A percentile compares a stretch with the other conserved stretches of the same genome.
phyloP scores from a whole-genome alignment of 345 rosid genomes.

The Eucalyptus coolabah region DNA sequence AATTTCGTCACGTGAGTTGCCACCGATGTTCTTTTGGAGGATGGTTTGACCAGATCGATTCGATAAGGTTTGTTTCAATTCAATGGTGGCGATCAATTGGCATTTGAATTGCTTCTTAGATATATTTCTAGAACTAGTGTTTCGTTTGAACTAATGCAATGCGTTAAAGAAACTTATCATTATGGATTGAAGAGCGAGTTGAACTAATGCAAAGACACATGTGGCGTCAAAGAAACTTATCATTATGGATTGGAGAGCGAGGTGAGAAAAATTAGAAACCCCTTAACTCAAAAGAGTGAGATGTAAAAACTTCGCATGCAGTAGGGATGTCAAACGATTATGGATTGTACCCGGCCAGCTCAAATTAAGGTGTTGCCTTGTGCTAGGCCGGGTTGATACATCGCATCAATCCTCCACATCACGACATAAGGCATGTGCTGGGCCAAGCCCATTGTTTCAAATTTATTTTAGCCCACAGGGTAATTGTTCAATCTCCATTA shows the following conservation, averaged over 20 bases:
- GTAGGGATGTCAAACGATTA: not conserved
- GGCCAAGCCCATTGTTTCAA: not conserved
- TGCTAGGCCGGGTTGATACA: not conserved
- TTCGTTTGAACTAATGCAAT: not conserved
- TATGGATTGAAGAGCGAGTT: not conserved
- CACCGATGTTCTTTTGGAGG: not conserved
- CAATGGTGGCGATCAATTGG: not conserved
- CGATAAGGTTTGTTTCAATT: not conserved
- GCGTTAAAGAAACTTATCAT: too few relatives aligned
- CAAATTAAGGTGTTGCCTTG: not conserved
- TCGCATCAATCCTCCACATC: not conserved
- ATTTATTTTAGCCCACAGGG: not conserved
- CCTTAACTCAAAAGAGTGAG: too few relatives aligned
- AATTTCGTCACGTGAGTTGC: not conserved
- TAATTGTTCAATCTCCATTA: not conserved
- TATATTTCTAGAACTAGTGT: not conserved
- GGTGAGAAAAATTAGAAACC: too few relatives aligned
- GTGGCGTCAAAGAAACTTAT: too few relatives aligned
- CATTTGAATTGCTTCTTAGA: not conserved
- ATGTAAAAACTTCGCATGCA: not conserved
- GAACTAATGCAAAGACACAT: not conserved
- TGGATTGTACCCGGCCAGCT: too few relatives aligned
- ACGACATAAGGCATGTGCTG: not conserved
- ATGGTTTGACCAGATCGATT: not conserved
- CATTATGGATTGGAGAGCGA: too few relatives aligned